These are phyloP conservation scores for Solanum verrucosum DNA, from an alignment of 257 asterid genomes.

Conservation along the genomic window DNA sequence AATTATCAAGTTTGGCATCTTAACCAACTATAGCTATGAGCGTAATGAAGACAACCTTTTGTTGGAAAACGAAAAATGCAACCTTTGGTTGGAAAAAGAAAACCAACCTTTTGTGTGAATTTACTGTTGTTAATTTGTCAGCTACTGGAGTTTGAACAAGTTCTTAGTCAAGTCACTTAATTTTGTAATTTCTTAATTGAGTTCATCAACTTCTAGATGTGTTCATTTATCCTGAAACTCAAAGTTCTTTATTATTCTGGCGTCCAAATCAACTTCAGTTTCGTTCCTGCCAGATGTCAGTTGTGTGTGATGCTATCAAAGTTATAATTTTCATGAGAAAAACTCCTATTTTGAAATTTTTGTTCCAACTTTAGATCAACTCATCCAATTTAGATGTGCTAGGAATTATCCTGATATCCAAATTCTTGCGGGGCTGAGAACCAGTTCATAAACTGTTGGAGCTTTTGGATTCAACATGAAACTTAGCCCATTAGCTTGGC, in stretches of 20 bases:
- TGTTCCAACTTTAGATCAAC: neutral
- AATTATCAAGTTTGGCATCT: neutral
- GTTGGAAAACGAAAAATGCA: neutral
- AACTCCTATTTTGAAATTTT: neutral
- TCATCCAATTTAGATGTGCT: neutral
- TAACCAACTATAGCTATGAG: neutral
- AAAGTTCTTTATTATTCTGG: neutral
- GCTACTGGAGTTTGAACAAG: neutral
- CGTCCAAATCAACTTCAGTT: neutral
- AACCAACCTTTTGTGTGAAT: neutral
- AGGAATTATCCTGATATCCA: neutral
- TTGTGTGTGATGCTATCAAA: neutral
- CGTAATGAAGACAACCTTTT: neutral
- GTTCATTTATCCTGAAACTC: neutral
- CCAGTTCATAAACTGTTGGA: neutral
- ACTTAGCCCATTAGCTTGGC: neutral
- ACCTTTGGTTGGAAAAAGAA: neutral
- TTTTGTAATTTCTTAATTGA: neutral
- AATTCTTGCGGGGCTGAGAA: neutral
- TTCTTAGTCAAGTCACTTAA: neutral
- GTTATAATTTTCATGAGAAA: neutral
- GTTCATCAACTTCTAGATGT: neutral
- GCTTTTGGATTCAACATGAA: neutral
- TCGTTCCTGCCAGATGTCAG: neutral
- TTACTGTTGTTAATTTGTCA: neutral